These are phyloP conservation scores for Mortierella polycephala DNA, from an alignment of 371 early-diverging fungal species.

Conservation along the genomic window DNA sequence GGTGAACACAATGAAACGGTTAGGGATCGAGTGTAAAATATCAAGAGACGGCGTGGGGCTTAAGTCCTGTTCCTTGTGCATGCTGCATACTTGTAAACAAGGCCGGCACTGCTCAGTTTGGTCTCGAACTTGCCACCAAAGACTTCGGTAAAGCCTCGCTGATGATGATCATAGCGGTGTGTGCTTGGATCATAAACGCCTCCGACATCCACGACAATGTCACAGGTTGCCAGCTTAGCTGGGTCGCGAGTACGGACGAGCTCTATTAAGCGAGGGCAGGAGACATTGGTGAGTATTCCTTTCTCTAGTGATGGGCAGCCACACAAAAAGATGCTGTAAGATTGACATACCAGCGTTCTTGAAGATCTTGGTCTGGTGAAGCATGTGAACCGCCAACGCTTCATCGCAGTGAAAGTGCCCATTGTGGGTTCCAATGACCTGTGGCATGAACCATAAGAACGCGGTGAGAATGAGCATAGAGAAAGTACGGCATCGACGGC, in stretches of 20 bases:
- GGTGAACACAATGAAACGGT: not conserved
- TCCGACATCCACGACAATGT: constrained; percentile 98
- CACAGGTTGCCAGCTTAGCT: constrained; percentile 79
- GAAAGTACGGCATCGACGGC: not conserved
- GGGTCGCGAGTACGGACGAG: constrained; percentile 93
- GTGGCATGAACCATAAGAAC: not conserved
- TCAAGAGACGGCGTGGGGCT: no score
- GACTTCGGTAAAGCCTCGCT: constrained; percentile 93
- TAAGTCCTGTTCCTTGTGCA: no score
- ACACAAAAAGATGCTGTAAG: not conserved
- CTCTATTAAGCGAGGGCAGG: constrained; percentile 23
- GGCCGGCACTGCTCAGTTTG: constrained; percentile 92
- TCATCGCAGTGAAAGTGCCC: constrained; percentile 97
- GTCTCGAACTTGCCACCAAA: constrained; percentile 83
- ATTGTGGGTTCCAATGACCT: constrained; percentile 87
- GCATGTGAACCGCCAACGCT: constrained; percentile 93
- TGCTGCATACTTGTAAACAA: constrained; percentile 79
- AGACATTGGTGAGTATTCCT: not conserved
- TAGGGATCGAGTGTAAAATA: not conserved
- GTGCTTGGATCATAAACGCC: constrained; percentile 88
- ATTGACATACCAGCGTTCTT: constrained; percentile 62
- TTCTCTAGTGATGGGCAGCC: not conserved
- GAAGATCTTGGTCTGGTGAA: constrained; percentile 77
- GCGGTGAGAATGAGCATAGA: not conserved
- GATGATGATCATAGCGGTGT: constrained; percentile 97